Percentiles rank a stretch among this genome's conserved stretches.
Conservation (phyloP, 2,329 filamentous ascomycete genomes). For the Sporothrix phasma region DNA sequence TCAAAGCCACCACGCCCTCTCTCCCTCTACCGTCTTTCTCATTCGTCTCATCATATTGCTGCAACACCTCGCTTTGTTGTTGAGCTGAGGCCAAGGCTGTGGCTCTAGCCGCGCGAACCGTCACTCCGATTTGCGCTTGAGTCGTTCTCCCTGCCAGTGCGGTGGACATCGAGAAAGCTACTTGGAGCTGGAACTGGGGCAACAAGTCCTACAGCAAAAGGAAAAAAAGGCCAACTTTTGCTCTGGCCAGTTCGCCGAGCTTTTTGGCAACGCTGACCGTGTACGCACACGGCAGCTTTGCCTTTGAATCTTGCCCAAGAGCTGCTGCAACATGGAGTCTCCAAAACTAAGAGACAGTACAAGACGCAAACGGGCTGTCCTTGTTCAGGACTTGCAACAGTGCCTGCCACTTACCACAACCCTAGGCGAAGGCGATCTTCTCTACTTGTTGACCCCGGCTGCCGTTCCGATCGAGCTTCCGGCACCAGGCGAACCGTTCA, state of each 20-base stretch:
- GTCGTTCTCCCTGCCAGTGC: background rate
- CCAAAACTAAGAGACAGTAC: constrained; percentile 20
- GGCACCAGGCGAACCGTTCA: constrained; percentile 29
- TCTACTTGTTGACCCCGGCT: constrained; percentile 53
- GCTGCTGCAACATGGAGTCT: constrained; percentile 14
- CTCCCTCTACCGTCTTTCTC: background rate
- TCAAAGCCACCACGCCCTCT: background rate
- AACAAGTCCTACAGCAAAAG: background rate
- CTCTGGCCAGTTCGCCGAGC: background rate
- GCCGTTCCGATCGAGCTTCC: constrained; percentile 36
- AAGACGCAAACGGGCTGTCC: constrained; percentile 17
- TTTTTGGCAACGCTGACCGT: background rate
- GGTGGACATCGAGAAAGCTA: background rate
- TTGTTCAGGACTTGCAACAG: constrained; percentile 35
- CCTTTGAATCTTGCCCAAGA: background rate
- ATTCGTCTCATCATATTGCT: background rate
- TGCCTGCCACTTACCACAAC: constrained; percentile 38
- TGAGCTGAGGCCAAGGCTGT: background rate
- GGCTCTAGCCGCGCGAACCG: background rate
- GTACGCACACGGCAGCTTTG: constrained; percentile 8
- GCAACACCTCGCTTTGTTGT: background rate
- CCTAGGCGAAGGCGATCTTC: constrained; percentile 40
- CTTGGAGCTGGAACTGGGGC: background rate
- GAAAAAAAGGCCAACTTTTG: background rate
- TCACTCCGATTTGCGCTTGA: background rate